phyloP scores from a whole-genome alignment of 768 basidiomycete species.

The Leccinum obscurum region DNA sequence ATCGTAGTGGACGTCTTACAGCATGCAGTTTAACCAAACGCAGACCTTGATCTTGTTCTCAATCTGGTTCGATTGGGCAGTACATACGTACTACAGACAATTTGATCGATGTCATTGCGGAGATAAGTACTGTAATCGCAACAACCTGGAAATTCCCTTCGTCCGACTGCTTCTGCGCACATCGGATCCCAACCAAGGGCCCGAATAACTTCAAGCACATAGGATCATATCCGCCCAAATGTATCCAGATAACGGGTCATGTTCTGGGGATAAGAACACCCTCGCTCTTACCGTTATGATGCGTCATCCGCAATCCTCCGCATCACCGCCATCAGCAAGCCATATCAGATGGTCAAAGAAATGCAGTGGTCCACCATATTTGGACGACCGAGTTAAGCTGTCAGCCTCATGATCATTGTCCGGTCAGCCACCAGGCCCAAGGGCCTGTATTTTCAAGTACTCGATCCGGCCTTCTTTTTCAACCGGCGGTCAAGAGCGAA shows the following conservation, averaged over 20 bases:
- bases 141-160: neutral
- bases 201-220: neutral
- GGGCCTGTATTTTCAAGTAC: too few relatives aligned
- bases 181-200: neutral
- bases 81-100: too few relatives aligned
- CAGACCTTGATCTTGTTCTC: too few relatives aligned
- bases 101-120: neutral
- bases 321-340: neutral
- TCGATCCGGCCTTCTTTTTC: neutral
- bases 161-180: neutral
- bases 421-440: conserved; percentile 11
- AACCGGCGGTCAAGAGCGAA: conserved; percentile 2
- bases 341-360: neutral
- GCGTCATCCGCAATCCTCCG: neutral
- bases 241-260: neutral
- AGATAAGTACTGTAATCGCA: neutral
- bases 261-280: neutral
- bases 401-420: conserved; percentile 13
- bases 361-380: neutral
- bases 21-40: too few relatives aligned
- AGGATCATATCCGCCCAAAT: neutral
- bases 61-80: neutral
- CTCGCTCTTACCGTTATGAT: neutral
- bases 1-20: too few relatives aligned
- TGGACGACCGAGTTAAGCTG: neutral